phyloP scores from a whole-genome alignment of 257 asterid species.

The Anisodus acutangulus region DNA sequence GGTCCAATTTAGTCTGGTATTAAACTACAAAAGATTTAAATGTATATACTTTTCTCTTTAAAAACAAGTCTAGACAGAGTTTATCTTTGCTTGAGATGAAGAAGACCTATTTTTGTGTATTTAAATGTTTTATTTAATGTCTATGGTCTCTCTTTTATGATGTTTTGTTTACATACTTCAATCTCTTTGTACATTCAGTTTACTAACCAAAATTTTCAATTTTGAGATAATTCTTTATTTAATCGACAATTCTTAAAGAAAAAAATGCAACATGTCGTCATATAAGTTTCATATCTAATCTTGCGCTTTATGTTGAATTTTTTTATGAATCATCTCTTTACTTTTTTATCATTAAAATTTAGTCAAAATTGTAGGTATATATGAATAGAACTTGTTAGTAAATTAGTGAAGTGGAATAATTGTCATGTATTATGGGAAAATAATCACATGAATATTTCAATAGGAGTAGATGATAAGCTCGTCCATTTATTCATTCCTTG shows the following conservation, averaged over 20 bases:
- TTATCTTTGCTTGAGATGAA: background rate
- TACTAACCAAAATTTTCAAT: too few species aligned
- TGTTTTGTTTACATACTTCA: background rate
- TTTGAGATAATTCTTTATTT: background rate
- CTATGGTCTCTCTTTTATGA: background rate
- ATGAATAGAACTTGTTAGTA: background rate
- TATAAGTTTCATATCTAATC: background rate
- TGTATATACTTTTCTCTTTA: background rate
- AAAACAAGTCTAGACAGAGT: background rate
- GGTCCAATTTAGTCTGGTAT: background rate
- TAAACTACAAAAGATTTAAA: background rate
- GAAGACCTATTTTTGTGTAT: background rate
- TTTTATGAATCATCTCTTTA: background rate
- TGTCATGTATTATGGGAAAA: too few species aligned
- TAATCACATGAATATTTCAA: too few species aligned
- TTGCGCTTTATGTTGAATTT: background rate
- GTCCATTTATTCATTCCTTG: too few species aligned
- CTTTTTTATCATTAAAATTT: background rate
- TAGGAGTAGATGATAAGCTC: background rate
- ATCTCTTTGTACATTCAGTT: background rate
- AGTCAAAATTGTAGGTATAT: background rate
- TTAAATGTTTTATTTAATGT: background rate
- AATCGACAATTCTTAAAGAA: background rate
- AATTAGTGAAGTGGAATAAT: too few species aligned
- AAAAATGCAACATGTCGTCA: background rate